Evolutionary conservation across 2,329 filamentous ascomycete species (phyloP), one percentile per base, ranked within the genome.

Genomic region (Rutstroemia sydowiana): DNA sequence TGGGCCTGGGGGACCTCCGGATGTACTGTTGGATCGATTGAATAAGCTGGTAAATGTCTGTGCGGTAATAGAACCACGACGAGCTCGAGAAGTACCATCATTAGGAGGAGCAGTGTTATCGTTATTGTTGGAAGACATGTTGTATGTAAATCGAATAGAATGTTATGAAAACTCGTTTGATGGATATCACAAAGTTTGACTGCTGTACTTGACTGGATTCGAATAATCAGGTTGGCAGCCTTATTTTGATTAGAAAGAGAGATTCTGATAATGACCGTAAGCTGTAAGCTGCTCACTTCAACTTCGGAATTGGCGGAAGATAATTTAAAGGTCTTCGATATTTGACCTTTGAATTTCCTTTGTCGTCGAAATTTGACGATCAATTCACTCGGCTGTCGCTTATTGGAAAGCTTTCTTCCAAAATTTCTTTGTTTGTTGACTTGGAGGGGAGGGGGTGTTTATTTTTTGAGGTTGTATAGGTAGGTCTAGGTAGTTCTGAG

Each of bases 1-100:
- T 39, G 72, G 66, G 23, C 69, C 66, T 28, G 70, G 70, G 59
- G 71, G 64, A 53, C 66, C 48, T 52, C 72, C 71, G 51, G 74
- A 70, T 40, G 72, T 68, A 52, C 73, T 72, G 51, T 74, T 72
- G 61, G 73, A 76, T 58, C 80, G 73, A 56, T 75, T 72, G 66
- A 82, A 85, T 54, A 85, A 73, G 63, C 64, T 63, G 48, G 68
- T 62, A 55, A 70, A 67, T 48, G 69, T 63, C 21, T 68, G 65
- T 21, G 70, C 63, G 26, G 70, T 70, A 54, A 75, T 64, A 44
- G 75, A 77, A 42, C 71, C 67, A 49, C 74, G 73, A 54, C 75
- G 73, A 32, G 63, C 67, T 51, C 69, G 69, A 63, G 36, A 64
- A 62, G 57, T 36, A 45, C 69, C 66, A 43, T 73, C 70, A 41